Evolutionary conservation across 2,329 filamentous ascomycete species (phyloP), one percentile per base, ranked within the genome.

Genomic region (Cercospora canescens): DNA sequence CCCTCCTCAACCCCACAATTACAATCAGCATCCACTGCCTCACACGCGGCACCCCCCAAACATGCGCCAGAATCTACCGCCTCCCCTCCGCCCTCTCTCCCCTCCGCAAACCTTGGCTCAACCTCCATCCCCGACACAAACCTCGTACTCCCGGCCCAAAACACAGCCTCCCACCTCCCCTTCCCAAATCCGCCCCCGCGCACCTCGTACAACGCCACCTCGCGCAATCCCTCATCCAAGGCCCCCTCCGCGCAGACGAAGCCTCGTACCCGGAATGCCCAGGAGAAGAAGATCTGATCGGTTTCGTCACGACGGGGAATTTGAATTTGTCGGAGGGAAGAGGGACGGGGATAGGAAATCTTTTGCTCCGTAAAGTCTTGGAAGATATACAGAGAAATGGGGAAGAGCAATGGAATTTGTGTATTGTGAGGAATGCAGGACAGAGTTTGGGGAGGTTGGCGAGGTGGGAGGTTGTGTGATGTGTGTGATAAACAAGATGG

Each of bases 271-370:
- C 90, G 0, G 75, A 88, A 0, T 88, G 93, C n/a, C 94, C 94
- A 0, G 83, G 84, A 9, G 88, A 88, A 68, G 83, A 86, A 24
- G 91, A 97, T 76, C 83, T 98, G 12, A 87, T 98, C 59, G 95
- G 95, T 0, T 99, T 96, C 76, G 89, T 97, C 26, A 97, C 93
- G 2, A 91, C 90, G 1, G 95, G 94, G 0, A 90, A 91, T 59
- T 97, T 90, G 76, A 93, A 90, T 73, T 85, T 98, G 1, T 86
- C 87, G 2, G 87, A 91, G 69, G 95, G 94, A 0, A 86, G 85
- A 70, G 91, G 90, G 0, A 88, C 88, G 16, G 94, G 89, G 0
- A 84, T 98, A 66, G 95, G 91, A 0, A 89, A 86, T 58, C 75
- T 98, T 28, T 81, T 87, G 14, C 81, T 89, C 0, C 81, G 82